Evolutionary conservation across 352 stramenopile genomes (phyloP).

Genomic region (Pythium dissimile): DNA sequence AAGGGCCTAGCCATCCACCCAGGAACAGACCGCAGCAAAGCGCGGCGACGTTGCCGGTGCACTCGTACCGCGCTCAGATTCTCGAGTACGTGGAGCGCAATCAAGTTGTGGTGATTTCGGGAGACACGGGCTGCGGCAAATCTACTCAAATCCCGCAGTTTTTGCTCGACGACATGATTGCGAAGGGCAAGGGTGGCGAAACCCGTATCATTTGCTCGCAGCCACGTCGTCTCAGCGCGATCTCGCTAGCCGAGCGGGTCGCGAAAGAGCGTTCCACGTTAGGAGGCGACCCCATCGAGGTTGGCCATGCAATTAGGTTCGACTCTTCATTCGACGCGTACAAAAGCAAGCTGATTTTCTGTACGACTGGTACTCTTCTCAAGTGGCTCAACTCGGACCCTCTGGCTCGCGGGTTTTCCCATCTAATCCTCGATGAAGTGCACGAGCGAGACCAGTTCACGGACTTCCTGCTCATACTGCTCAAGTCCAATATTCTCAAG

Average conservation of each 20-base stretch:
- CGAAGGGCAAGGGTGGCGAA: conserved; percentile 49
- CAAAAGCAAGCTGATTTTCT: conserved; percentile 94
- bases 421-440: conserved; percentile 96
- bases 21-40: conserved; percentile 6
- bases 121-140: conserved; percentile 94
- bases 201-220: conserved; percentile 91
- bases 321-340: conserved; percentile 75
- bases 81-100: conserved; percentile 60
- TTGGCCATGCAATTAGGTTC: conserved; percentile 93
- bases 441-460: conserved; percentile 95
- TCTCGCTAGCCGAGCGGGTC: conserved; percentile 88
- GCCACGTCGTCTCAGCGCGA: conserved; percentile 90
- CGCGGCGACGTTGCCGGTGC: conserved; percentile 48
- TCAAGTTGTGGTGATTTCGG: conserved; percentile 91
- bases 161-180: conserved; percentile 82
- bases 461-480: conserved; percentile 95
- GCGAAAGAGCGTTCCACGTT: conserved; percentile 58
- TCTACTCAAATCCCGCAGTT: conserved; percentile 94
- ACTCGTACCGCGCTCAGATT: conserved; percentile 61
- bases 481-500: conserved; percentile 86
- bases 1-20: not conserved
- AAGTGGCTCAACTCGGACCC: conserved; percentile 82
- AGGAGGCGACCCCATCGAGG: conserved; percentile 59
- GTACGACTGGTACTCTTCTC: conserved; percentile 94
- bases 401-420: conserved; percentile 78